Base-by-base conservation (phyloP, 768 basidiomycete species). In the Agaricus subrufescens region DNA sequence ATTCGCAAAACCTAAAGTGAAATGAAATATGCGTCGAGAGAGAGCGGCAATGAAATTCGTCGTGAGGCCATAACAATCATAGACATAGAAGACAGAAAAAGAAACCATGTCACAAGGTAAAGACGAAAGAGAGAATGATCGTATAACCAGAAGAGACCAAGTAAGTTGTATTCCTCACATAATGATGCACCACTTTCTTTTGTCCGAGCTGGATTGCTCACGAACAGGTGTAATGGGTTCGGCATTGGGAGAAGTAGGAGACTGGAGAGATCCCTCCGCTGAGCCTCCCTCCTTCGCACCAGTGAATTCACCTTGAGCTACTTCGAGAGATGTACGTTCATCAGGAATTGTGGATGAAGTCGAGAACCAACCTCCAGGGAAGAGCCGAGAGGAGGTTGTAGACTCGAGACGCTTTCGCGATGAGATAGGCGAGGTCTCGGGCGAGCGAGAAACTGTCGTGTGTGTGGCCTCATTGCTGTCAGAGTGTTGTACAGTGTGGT, bases 321-420 rank as follows among this genome's bases (percentile, higher is more conserved):
- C 69, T 53, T 82, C 81, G 39, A 82, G 59, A 7, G 81, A 82
- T 7, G 80, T 62, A 45, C 79, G 67, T 61, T 77, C 73, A 39
- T 68, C 64, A 1, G 75, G 71, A 4, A 71, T 61, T 62, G 73
- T 77, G 26, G 69, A 65, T 19, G 73, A 63, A 23, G 67, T 60
- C 9, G 73, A 71, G 58, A 75, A 75, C 81, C 81, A 82, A 1
- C 76, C 79, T 34, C 82, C 82, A 8, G 80, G 81, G 75, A 83
- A 80, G 68, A 78, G 76, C 46, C 77, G 71, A 11, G 80, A 81
- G n/a, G 82, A 82, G 3, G 80, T 70, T 0, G 79, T 77, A 9
- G 82, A 81, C 62, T 80, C 79, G n/a, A 76, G 70, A 48, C 80
- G 69, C 12, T 69, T 68, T 46, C 80, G 78, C 54, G 64, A 50